Base-by-base conservation (phyloP, 495 filamentous ascomycete genomes). In the Paragyromitra xinjiangensis region DNA sequence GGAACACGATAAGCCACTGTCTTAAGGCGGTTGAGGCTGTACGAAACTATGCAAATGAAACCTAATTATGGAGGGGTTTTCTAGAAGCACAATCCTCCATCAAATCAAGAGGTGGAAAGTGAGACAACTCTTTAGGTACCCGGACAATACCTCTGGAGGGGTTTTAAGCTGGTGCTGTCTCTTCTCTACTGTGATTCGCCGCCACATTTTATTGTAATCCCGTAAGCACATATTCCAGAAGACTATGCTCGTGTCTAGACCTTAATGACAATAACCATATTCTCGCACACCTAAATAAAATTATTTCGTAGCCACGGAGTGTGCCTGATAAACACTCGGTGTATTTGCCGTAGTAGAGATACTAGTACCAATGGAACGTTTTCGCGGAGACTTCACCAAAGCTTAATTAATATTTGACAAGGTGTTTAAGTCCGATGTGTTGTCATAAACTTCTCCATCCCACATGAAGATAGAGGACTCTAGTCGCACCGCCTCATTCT, bases 391-490 rank as follows among this genome's bases (percentile, higher is more conserved):
- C 2, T 34, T 34, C 3, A 34, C 29, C 2, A 19, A 53, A 12
- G 22, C 6, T 56, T 56, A 24, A 24, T 7, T 56, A 16, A 26
- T 56, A 11, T 56, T 29, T 14, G 12, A 29, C 53, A 56, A 29
- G 16, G 55, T 39, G 12, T 69, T 22, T 26, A 9, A 9, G 22
- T 22, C 16, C 9, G 51, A 55, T 44, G 66, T 45, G 51, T 29
- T 69, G 65, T 56, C 34, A 68, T 56, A 48, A 34, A 68, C 45
- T 68, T 48, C n/a, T 55, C 48, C 4, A 16, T 42, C 39, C 24
- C 34, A 19, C 37, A 64, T 39, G 24, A 37, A 61, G 56, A 14
- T 34, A 14, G 9, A 8, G 22, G 39, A 12, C 4, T 39, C 26
- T n/a, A 22, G 34, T 63, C n/a, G 62, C 26, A 48, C 62, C 22